phyloP scores from a whole-genome alignment of 2,329 filamentous ascomycete genomes.

The Trichoderma citrinoviride region DNA sequence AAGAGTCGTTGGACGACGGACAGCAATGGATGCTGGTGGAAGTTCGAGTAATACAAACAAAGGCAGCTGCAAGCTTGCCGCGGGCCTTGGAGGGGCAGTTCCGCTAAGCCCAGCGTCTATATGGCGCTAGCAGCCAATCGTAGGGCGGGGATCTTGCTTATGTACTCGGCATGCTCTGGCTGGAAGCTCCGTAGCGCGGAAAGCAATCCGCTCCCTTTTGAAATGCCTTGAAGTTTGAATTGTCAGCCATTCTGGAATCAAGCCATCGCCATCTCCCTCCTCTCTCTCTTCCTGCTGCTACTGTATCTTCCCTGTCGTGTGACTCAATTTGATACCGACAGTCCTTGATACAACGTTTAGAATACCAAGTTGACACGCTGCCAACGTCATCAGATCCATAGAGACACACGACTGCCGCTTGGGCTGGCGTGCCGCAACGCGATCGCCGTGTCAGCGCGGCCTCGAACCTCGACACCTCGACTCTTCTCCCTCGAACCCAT shows the following conservation, averaged over 20 bases:
- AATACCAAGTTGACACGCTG: neutral
- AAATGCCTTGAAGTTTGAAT: neutral
- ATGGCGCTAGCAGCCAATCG: neutral
- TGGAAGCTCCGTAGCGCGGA: conserved; percentile 11
- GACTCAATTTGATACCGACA: neutral
- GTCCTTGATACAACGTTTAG: neutral
- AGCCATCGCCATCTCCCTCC: neutral
- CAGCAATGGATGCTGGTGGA: conserved; percentile 26
- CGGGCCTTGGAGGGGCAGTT: conserved; percentile 26
- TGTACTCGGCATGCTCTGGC: neutral
- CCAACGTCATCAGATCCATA: neutral
- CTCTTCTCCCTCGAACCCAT: neutral
- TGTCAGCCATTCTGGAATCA: conserved; percentile 17
- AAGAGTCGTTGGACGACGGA: neutral
- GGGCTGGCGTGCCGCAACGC: neutral
- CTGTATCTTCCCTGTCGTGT: neutral
- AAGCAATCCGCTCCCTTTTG: conserved; percentile 9
- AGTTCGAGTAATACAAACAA: conserved; percentile 2
- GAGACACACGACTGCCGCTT: neutral
- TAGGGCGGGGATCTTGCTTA: neutral
- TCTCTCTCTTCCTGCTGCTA: neutral
- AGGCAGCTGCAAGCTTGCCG: neutral
- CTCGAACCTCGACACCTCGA: neutral
- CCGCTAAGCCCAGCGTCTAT: neutral
- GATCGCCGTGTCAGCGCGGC: neutral